phyloP scores from a whole-genome alignment of 495 filamentous ascomycete species.

The Penicilliopsis zonata region DNA sequence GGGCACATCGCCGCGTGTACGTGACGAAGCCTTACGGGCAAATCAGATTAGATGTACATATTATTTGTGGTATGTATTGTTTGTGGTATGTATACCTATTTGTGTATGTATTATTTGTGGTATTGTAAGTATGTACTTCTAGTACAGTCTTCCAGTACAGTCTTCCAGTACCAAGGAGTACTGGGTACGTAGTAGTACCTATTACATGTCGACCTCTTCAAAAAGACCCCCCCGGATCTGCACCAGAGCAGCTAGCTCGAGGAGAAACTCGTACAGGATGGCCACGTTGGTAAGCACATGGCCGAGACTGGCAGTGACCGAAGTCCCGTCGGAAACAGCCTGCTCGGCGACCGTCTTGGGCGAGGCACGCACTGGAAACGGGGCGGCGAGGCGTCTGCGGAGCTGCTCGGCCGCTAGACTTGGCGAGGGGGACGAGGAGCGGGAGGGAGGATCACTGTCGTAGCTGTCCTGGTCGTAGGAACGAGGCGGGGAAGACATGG shows the following conservation, averaged over 20 bases:
- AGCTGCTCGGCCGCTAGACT: constrained; percentile 20
- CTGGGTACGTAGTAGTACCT: too few relatives aligned
- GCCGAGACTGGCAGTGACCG: constrained; percentile 48
- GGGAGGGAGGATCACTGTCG: constrained; percentile 14
- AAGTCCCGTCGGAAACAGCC: constrained; percentile 13
- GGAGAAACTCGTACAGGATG: constrained; percentile 61
- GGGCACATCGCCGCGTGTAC: too few relatives aligned
- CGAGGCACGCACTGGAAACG: constrained; percentile 14
- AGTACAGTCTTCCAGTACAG: too few relatives aligned
- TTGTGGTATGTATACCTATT: too few relatives aligned
- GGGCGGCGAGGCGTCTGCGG: constrained; percentile 23
- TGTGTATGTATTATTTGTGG: too few relatives aligned
- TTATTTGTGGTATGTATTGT: too few relatives aligned
- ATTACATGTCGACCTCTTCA: constrained; percentile 76
- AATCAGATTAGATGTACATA: too few relatives aligned
- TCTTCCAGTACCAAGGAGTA: too few relatives aligned
- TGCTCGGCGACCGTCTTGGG: constrained; percentile 12
- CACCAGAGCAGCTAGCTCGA: constrained; percentile 78
- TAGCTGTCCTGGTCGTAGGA: constrained; percentile 11
- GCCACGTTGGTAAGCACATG: constrained; percentile 68
- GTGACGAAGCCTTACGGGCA: too few relatives aligned
- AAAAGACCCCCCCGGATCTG: constrained; percentile 80
- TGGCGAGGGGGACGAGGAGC: constrained; percentile 17
- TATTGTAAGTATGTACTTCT: too few relatives aligned
- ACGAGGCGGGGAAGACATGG: constrained; percentile 9